Evolutionary conservation across 140 eudicot genomes (phyloP).

Genomic region (Stevia rebaudiana): DNA sequence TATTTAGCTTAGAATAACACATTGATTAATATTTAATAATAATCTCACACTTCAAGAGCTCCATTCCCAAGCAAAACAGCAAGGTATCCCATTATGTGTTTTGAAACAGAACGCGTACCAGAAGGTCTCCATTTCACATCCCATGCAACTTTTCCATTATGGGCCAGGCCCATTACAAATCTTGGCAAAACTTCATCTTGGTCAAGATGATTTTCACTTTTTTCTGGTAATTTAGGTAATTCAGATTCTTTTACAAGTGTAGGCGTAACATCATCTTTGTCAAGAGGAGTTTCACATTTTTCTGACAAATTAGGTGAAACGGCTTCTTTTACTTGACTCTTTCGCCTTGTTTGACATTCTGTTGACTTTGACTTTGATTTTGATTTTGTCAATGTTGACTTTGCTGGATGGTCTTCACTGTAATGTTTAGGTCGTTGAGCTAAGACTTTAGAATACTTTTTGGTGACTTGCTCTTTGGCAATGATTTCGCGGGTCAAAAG

Average conservation of each 20-base stretch:
- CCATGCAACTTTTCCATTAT: conserved; percentile 96
- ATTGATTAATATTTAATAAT: neutral
- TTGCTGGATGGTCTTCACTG: conserved; percentile 5
- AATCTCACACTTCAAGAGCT: conserved; percentile 91
- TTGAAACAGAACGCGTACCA: conserved; percentile 28
- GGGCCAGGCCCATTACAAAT: conserved; percentile 82
- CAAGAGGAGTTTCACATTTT: conserved; percentile 21
- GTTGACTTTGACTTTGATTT: conserved; percentile 13
- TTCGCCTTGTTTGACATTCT: conserved; percentile 23
- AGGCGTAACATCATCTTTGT: conserved; percentile 29
- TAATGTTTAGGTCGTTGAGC: conserved; percentile 10
- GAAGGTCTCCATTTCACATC: conserved; percentile 90
- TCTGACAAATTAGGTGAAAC: conserved; percentile 12
- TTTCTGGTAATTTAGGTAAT: conserved; percentile 12
- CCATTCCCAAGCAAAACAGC: conserved; percentile 96
- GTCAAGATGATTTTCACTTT: conserved; percentile 22
- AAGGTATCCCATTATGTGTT: conserved; percentile 72
- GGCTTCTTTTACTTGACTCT: conserved; percentile 11
- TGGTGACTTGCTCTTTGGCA: neutral
- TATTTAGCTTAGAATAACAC: neutral
- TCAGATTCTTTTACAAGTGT: conserved; percentile 14
- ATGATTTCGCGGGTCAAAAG: conserved; percentile 9
- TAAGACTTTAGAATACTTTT: neutral
- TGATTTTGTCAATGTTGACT: conserved; percentile 14
- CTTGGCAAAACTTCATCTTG: conserved; percentile 67